Evolutionary conservation across 139 green algal genomes (phyloP).

Genomic region (Zygnema cylindricum): DNA sequence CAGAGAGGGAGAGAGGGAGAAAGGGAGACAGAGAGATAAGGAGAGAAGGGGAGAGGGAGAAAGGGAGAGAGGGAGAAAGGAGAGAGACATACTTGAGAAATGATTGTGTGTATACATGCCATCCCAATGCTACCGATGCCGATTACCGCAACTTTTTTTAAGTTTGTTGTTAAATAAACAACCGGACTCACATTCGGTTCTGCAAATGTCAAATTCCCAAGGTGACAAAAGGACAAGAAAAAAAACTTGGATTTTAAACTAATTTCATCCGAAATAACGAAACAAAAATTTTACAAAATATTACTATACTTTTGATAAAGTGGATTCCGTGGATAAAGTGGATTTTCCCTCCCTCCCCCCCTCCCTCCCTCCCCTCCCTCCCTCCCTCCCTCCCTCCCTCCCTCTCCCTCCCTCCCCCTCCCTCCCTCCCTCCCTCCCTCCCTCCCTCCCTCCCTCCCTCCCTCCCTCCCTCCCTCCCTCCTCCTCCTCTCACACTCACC

Average conservation of each 20-base stretch:
- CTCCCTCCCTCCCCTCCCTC: not conserved
- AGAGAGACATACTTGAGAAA: not conserved
- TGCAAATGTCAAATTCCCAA: not conserved
- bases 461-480: not conserved
- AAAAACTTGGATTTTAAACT: not conserved
- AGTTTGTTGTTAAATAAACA: not conserved
- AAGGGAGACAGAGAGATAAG: too few species aligned
- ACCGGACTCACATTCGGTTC: not conserved
- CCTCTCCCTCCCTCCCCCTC: not conserved
- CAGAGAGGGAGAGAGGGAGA: too few species aligned
- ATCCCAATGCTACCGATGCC: slow-evolving; percentile 43
- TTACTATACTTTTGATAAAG: not conserved
- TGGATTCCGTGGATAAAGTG: not conserved
- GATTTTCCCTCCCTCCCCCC: not conserved
- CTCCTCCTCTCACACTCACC: not conserved
- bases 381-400: not conserved
- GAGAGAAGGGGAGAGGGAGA: too few species aligned
- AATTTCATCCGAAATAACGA: not conserved
- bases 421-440: not conserved
- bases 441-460: not conserved
- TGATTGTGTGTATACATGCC: slow-evolving; percentile 3
- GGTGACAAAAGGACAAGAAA: not conserved
- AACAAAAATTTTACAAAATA: not conserved
- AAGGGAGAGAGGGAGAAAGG: too few species aligned
- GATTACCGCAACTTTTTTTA: slow-evolving; percentile 36